Evolutionary conservation across 129 eudicot species (phyloP).

Genomic region (Flaveria ramosissima): DNA sequence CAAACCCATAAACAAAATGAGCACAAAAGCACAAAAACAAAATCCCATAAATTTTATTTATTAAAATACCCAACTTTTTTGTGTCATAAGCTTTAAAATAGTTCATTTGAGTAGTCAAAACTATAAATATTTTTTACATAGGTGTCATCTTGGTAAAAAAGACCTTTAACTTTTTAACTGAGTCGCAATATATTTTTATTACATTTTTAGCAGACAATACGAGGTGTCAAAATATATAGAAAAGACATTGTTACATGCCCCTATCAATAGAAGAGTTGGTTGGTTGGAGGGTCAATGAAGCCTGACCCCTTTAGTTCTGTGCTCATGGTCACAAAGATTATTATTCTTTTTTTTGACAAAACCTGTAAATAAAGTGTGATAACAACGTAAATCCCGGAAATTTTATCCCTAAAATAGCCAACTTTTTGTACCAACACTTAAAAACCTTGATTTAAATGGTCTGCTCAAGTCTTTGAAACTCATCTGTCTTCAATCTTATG

Average conservation of each 20-base stretch:
- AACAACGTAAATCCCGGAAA: not conserved
- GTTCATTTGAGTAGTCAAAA: not conserved
- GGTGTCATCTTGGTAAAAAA: not conserved
- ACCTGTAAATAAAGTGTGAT: not conserved
- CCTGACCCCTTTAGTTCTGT: no score
- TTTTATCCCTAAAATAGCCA: not conserved
- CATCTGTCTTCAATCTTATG: not conserved
- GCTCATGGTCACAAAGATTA: no score
- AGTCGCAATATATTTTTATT: not conserved
- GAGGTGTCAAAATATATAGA: no score
- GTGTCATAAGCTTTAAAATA: not conserved
- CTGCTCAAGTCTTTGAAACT: not conserved
- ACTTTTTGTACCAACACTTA: not conserved
- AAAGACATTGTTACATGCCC: no score
- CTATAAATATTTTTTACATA: not conserved
- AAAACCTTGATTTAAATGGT: not conserved
- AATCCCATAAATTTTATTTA: not conserved
- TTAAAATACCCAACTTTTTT: not conserved
- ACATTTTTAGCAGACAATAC: no score
- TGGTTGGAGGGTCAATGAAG: no score
- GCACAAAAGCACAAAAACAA: not conserved
- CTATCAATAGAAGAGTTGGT: no score
- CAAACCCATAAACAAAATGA: not conserved
- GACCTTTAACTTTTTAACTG: not conserved
- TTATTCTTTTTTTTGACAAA: not conserved